These are phyloP conservation scores for Omphalotus guepiniiformis DNA, from an alignment of 768 basidiomycete species.

Conservation along the genomic window DNA sequence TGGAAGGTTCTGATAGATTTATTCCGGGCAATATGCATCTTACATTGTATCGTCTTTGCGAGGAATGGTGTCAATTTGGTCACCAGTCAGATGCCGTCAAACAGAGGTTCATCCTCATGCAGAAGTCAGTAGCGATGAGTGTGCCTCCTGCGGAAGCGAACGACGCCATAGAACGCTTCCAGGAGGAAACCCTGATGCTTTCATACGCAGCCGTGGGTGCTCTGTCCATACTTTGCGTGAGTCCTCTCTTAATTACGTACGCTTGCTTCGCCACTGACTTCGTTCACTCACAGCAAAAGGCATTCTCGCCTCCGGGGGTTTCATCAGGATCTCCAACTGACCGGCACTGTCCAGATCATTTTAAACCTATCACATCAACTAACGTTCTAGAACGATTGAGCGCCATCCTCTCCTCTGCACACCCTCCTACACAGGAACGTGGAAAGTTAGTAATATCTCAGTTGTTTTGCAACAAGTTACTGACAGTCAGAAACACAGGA, in stretches of 20 bases:
- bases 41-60: slow-evolving; percentile 77
- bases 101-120: slow-evolving; percentile 67
- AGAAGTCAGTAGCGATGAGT: slow-evolving; percentile 56
- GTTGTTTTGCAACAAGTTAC: background rate
- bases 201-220: slow-evolving; percentile 85
- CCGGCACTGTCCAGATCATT: slow-evolving; percentile 41
- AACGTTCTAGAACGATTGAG: slow-evolving; percentile 61
- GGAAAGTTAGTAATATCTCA: slow-evolving; percentile 57
- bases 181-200: slow-evolving; percentile 64
- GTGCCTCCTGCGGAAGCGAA: slow-evolving; percentile 50
- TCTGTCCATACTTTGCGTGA: slow-evolving; percentile 80
- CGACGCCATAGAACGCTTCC: slow-evolving; percentile 54
- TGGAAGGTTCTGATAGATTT: slow-evolving; percentile 75
- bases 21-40: slow-evolving; percentile 73
- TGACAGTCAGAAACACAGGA: slow-evolving; percentile 43
- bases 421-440: slow-evolving; percentile 43
- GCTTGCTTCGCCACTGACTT: slow-evolving; percentile 5
- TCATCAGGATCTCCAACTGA: slow-evolving; percentile 64
- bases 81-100: slow-evolving; percentile 68
- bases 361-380: slow-evolving; percentile 49
- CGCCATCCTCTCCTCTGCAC: slow-evolving; percentile 62
- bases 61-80: slow-evolving; percentile 92
- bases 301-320: slow-evolving; percentile 63
- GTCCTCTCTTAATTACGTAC: slow-evolving; percentile 28
- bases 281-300: slow-evolving; percentile 63